These are phyloP conservation scores for Neurospora sp. DNA, from an alignment of 495 filamentous ascomycete genomes.

Conservation along the genomic window DNA sequence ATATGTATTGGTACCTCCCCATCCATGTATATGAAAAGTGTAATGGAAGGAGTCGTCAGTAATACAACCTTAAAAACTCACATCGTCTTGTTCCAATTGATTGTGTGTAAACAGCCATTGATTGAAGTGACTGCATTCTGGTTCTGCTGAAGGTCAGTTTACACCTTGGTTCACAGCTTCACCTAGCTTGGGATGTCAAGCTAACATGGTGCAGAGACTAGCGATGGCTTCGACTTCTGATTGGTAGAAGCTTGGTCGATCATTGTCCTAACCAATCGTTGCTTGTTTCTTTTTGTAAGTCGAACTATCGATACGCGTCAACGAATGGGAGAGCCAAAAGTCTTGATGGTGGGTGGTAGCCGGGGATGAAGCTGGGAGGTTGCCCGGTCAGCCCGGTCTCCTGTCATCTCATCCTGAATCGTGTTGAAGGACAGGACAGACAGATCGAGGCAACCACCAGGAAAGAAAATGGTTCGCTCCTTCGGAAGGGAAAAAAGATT, in stretches of 20 bases:
- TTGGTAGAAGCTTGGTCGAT: background rate
- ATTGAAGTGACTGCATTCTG: background rate
- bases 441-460: background rate
- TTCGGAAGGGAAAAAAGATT: background rate
- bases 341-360: background rate
- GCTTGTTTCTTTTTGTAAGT: background rate
- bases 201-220: background rate
- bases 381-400: background rate
- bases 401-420: background rate
- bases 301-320: background rate
- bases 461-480: background rate
- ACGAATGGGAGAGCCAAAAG: background rate
- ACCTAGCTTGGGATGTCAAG: background rate
- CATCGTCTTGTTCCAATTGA: background rate
- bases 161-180: background rate
- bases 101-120: background rate
- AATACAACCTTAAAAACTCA: background rate
- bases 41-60: slow-evolving; percentile 23
- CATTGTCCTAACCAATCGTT: background rate
- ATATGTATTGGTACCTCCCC: slow-evolving; percentile 5
- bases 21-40: slow-evolving; percentile 26
- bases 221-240: background rate
- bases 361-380: background rate
- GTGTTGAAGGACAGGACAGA: background rate
- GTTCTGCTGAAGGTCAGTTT: background rate